Base-by-base conservation (phyloP, 1,139 yeast genomes). In the Kodamaea suecica region DNA sequence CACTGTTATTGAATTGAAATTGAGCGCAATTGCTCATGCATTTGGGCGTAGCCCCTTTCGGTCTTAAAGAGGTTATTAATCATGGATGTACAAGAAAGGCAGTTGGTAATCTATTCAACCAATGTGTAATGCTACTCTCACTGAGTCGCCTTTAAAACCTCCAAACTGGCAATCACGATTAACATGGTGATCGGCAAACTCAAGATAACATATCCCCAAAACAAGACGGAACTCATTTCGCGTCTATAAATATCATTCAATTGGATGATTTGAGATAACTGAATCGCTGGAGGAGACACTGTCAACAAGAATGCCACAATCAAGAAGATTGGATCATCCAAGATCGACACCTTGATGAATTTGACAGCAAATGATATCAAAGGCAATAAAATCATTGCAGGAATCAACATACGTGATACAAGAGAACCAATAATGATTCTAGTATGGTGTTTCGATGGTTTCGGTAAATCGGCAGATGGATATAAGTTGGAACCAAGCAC, bases 221-320 rank as follows among this genome's bases (percentile, higher is more conserved):
- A 84, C 42, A 85, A 66, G n/a, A 84, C 90, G 3, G 88, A 84
- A 0, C 88, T 80, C 92, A 85, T 85, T 55, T 85, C 95, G 50
- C 74, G 72, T 52, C 85, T 92, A 55, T 79, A 84, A 23, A 84
- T 73, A 43, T 76, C 79, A 55, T 84, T 84, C 45, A 84, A 64
- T 55, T 84, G 94, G 45, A 88, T 82, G 46, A 84, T 84, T 55
- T 84, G 95, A 25, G 88, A 79, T 34, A 84, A 70, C 62, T 84
- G 95, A 49, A 84, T 84, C 4, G 94, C 94, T 1, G 95, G 95
- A 2, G 95, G 95, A 2, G 90, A 77, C 3, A 84, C 74, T 4
- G 92, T 83, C 33, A 84, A 70, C 15, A 84, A 67, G 49, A 85
- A 85, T 17, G 86, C 76, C 26, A 86, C 88, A 40, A 84, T 77